These are phyloP conservation scores for Ascochyta lentis DNA, from an alignment of 2,329 filamentous ascomycete genomes.

Conservation along the genomic window DNA sequence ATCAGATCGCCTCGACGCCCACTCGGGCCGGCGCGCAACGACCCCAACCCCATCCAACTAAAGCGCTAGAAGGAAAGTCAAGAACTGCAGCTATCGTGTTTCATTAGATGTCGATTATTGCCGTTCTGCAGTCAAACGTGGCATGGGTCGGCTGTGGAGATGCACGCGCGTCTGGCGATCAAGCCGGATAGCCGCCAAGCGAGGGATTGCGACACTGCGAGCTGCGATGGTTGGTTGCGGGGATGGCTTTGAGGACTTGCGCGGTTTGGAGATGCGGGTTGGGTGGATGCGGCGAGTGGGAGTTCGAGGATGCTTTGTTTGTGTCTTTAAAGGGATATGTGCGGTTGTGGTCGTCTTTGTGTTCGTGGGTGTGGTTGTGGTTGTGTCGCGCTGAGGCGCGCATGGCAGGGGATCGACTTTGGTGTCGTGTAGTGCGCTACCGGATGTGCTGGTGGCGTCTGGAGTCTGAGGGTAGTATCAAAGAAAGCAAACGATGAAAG, in stretches of 20 bases:
- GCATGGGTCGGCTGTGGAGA: slow-evolving; percentile 11
- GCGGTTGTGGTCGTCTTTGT: too few species aligned
- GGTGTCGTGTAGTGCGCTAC: slow-evolving; percentile 14
- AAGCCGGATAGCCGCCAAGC: background rate
- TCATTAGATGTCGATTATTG: background rate
- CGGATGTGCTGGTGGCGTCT: background rate
- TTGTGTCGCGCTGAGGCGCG: background rate
- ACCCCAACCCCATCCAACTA: background rate
- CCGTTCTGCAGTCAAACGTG: background rate
- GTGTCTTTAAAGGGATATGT: too few species aligned
- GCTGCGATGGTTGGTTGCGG: too few species aligned
- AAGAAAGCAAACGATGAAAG: background rate
- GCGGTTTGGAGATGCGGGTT: too few species aligned
- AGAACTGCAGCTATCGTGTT: background rate
- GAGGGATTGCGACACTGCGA: background rate
- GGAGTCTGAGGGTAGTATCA: background rate
- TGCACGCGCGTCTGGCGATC: background rate
- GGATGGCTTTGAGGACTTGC: too few species aligned
- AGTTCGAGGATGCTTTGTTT: too few species aligned
- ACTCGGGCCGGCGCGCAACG: background rate
- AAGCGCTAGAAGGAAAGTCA: too few species aligned
- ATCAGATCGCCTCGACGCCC: background rate
- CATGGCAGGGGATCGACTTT: slow-evolving; percentile 17
- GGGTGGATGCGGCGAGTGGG: too few species aligned
- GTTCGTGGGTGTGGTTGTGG: too few species aligned